phyloP scores from a whole-genome alignment of 208 protist genomes.

The Leishmania lainsoni region DNA sequence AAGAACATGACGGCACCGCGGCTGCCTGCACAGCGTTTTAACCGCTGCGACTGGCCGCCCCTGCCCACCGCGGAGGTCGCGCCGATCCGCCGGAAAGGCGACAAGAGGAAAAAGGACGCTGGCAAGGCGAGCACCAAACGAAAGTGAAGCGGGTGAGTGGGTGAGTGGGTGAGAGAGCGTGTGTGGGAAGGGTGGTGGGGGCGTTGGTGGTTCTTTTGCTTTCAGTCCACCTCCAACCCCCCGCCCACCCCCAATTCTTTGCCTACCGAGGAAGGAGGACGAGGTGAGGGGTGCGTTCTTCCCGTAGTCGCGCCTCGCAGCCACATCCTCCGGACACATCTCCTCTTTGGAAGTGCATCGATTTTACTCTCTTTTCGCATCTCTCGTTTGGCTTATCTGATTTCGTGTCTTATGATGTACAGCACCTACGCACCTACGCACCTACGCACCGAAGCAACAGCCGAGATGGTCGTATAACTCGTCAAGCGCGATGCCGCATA shows the following conservation, averaged over 20 bases:
- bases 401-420: conserved; percentile 2
- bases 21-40: not conserved
- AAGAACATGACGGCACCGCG: not conserved
- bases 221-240: not conserved
- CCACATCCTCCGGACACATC: not conserved
- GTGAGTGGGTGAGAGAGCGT: not conserved
- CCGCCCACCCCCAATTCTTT: not conserved
- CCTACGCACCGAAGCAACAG: not conserved
- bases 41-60: conserved; percentile 5
- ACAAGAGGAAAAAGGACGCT: conserved; percentile 71
- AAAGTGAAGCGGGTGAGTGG: conserved; percentile 2
- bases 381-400: not conserved
- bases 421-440: not conserved
- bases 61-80: conserved; percentile 36
- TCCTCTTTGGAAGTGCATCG: not conserved
- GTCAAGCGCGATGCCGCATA: not conserved
- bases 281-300: not conserved
- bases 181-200: not conserved
- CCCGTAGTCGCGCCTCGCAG: not conserved
- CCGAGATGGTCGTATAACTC: not conserved
- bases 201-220: not conserved
- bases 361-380: not conserved
- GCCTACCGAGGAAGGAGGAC: not conserved
- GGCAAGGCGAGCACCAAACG: conserved; percentile 16
- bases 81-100: conserved; percentile 70